A percentile compares a stretch with the other conserved stretches of the same genome.
Evolutionary conservation across 257 asterid species (phyloP).

Genomic region (Przewalskia tangutica): DNA sequence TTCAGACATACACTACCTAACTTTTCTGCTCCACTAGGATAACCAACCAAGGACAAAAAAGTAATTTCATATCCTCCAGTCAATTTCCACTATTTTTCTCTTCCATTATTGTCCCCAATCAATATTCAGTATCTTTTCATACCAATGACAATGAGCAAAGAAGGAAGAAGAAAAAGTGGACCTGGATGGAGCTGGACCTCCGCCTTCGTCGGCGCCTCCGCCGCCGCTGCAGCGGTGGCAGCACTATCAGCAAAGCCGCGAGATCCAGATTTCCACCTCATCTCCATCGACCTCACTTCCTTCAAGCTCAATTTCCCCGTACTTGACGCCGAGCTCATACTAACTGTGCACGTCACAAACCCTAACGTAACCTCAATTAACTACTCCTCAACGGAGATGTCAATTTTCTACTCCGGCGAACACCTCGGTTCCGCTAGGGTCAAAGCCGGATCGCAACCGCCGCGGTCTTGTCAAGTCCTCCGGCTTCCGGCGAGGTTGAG

Average conservation of each 20-base stretch:
- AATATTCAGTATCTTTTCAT: background rate
- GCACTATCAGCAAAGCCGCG: conserved; percentile 51
- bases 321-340: conserved; percentile 64
- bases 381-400: conserved; percentile 66
- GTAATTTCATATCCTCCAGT: background rate
- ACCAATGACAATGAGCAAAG: background rate
- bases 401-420: conserved; percentile 66
- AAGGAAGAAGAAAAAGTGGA: conserved; percentile 19
- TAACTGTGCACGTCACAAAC: conserved; percentile 91
- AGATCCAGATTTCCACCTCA: conserved; percentile 71
- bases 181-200: conserved; percentile 69
- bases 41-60: background rate
- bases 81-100: background rate
- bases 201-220: conserved; percentile 72
- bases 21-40: background rate
- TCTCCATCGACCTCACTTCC: conserved; percentile 79
- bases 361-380: conserved; percentile 67
- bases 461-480: conserved; percentile 84
- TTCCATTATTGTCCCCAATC: background rate
- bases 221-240: conserved; percentile 43
- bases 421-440: conserved; percentile 77
- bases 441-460: conserved; percentile 70
- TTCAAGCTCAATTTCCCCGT: conserved; percentile 77
- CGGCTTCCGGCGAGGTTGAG: conserved; percentile 78
- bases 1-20: background rate